These are phyloP conservation scores for Angophora floribunda DNA, from an alignment of 345 rosid genomes.

Conservation along the genomic window DNA sequence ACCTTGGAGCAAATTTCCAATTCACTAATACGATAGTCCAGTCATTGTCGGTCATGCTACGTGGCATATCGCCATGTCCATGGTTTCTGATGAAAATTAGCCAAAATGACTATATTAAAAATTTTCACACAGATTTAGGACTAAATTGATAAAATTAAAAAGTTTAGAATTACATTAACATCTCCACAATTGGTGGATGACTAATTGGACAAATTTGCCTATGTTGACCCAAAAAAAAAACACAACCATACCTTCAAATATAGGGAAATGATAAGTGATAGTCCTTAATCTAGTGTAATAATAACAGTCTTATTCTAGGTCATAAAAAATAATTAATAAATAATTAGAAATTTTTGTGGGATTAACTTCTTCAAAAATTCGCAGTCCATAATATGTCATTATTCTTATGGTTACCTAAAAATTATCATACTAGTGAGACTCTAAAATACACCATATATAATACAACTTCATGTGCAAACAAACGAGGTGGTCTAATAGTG, in stretches of 20 bases:
- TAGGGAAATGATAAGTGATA: too few relatives aligned
- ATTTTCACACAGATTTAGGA: rapidly evolving
- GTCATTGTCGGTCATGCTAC: rapidly evolving
- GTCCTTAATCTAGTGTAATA: too few relatives aligned
- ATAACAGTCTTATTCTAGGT: too few relatives aligned
- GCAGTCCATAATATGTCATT: too few relatives aligned
- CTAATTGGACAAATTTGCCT: not conserved
- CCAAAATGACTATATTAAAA: rapidly evolving
- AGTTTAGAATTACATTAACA: rapidly evolving
- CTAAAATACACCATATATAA: too few relatives aligned
- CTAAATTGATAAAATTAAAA: rapidly evolving
- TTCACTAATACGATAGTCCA: rapidly evolving
- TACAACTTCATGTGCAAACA: not conserved
- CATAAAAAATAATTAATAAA: too few relatives aligned
- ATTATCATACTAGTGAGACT: too few relatives aligned
- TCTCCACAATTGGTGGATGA: not conserved
- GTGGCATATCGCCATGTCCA: rapidly evolving
- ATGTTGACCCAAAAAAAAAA: not conserved
- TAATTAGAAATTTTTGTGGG: too few relatives aligned
- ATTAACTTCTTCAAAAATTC: too few relatives aligned
- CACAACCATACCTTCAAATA: too few relatives aligned
- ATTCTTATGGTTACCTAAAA: too few relatives aligned
- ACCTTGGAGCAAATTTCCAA: not conserved
- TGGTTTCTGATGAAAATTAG: rapidly evolving
- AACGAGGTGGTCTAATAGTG: not conserved